Evolutionary conservation across 495 filamentous ascomycete species (phyloP), one percentile per base, ranked within the genome.

Genomic region (Hyaloscypha bicolor): DNA sequence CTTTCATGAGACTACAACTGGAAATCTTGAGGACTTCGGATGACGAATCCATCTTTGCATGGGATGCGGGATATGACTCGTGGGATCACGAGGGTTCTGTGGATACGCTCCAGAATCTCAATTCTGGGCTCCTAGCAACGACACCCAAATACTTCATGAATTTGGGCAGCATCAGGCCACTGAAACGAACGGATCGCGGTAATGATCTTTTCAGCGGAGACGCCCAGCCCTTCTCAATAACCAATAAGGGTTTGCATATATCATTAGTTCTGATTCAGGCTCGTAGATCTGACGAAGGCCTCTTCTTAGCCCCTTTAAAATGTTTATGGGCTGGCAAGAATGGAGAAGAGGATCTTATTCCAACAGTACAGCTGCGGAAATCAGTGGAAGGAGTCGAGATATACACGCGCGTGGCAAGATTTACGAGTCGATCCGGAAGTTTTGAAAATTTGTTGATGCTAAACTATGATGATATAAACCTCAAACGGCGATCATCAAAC

Each of bases 11-110:
- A 35, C 65, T 78, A 1, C 72, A 76, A 42, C 55, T 70, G 6
- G 75, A 78, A 39, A 76, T 78, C 9, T 63, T 75, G 16, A 76
- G 65, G 53, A 53, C 9, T 8, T 68, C 69, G 21, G 59, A 72
- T 19, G 75, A 76, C 56, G 58, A 73, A 48, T 70, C 69, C 2
- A 64, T 76, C 14, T 76, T 76, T 53, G 73, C 71, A 1, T 76
- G 74, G 74, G 30, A 63, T 25, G 25, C 25, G 25, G 2, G 2
- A 25, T n/a, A 35, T 11, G 30, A 30, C 21, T 4, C 2, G 53
- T 25, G 1, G 0, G 19, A 29, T 1, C 4, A 56, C 8, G 22
- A 56, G n/a, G n/a, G n/a, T n/a, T n/a, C n/a, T 25, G 25, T 25
- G 2, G 1, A 25, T 25, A 25, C 25, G 25, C 1, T 25, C 25